Evolutionary conservation across 345 rosid genomes (phyloP), one percentile per base, ranked within the genome.

Genomic region (Acer campestre): DNA sequence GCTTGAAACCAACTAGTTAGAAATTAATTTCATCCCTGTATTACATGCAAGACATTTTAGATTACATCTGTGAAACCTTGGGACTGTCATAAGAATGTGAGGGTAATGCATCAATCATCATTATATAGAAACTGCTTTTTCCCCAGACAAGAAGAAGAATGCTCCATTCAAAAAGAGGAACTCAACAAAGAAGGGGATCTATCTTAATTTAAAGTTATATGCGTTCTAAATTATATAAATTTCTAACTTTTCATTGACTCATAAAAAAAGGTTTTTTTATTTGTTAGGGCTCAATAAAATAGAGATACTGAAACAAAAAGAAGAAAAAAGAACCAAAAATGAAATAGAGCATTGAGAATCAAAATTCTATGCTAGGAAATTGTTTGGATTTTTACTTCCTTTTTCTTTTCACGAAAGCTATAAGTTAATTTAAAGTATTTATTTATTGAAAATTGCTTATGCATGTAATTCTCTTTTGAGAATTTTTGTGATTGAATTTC

Each of bases 51-150:
- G 58, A 4, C 7, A 16, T 53, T 53, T 53, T 7, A 17, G 58
- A 53, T 18, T 53, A 53, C 58, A 53, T 53, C 58, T 53, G 58
- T 65, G 46, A 31, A 18, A 65, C n/a, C 68, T 65, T 65, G 46
- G 68, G 42, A 16, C 22, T 35, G 16, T 53, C n/a, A 53, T 16
- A 16, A 12, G n/a, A 53, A 53, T 53, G n/a, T 53, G 58, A 53
- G 58, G 56, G 58, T 16, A 31, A 65, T 65, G 46, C 68, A 65
- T 35, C 23, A 65, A 31, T 65, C 68, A 65, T 35, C 23, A 65
- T 65, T 65, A 65, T 17, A 65, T 65, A n/a, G 68, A 65, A 16
- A 65, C 40, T 16, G 4, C 68, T 65, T 65, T 65, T 13, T 18
- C 40, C n/a, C 12, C n/a, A 17, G 22, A 29, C 22, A 16, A 35